A percentile compares a stretch with the other conserved stretches of the same genome.
These are phyloP conservation scores for carrot (Daucus carota) DNA, from an alignment of 129 eudicot species.

Conservation along the genomic window DH1_v3.0 NC_030382.2:46553501-46554000, in stretches of 20 bases:
- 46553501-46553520: constrained; percentile 60
- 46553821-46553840: constrained; percentile 85
- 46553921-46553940: not conserved
- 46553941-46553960: not conserved
- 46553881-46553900: not conserved
- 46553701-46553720: constrained; percentile 76
- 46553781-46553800: constrained; percentile 80
- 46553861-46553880: not conserved
- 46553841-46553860: not conserved
- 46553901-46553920: too few relatives aligned
- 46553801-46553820: constrained; percentile 81
- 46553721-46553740: constrained; percentile 53
- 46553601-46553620: constrained; percentile 70
- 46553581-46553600: constrained; percentile 47
- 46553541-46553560: constrained; percentile 73
- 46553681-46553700: constrained; percentile 76
- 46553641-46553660: constrained; percentile 66
- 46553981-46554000: not conserved
- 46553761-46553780: constrained; percentile 71
- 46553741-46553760: constrained; percentile 58
- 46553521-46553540: constrained; percentile 61
- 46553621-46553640: constrained; percentile 58
- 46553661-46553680: constrained; percentile 71
- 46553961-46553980: not conserved
- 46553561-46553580: constrained; percentile 65